These are phyloP conservation scores for Trichoderma gracile DNA, from an alignment of 2,329 filamentous ascomycete genomes.

Conservation along the genomic window DNA sequence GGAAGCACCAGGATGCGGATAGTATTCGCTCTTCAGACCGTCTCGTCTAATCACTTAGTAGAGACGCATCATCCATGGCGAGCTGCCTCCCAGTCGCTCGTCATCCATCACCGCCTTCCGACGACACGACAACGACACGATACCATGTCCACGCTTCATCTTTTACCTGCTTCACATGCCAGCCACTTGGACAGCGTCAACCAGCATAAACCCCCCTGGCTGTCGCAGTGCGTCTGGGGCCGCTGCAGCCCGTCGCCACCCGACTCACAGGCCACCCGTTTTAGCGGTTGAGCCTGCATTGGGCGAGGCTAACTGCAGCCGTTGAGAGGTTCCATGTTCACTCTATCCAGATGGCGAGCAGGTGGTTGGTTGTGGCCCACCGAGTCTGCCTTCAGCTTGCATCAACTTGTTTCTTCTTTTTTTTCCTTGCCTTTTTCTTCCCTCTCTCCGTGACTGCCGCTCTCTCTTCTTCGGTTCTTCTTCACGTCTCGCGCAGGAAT, in stretches of 20 bases:
- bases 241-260: constrained; percentile 23
- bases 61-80: background rate
- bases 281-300: constrained; percentile 19
- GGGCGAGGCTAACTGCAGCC: constrained; percentile 25
- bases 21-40: too few species aligned
- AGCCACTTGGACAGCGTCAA: too few species aligned
- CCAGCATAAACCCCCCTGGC: too few species aligned
- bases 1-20: too few species aligned
- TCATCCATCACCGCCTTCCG: too few species aligned
- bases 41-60: background rate
- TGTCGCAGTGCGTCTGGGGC: background rate
- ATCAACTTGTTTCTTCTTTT: background rate
- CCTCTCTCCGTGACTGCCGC: background rate
- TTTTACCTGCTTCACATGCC: too few species aligned
- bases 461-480: background rate
- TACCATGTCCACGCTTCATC: too few species aligned
- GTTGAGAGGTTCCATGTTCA: background rate
- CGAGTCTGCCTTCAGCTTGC: constrained; percentile 24
- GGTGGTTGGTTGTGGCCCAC: constrained; percentile 12
- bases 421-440: background rate
- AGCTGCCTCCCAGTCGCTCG: constrained; percentile 5
- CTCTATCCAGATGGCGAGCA: background rate
- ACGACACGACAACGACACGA: too few species aligned
- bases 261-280: constrained; percentile 23
- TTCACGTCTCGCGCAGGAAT: constrained; percentile 12